These are phyloP conservation scores for Yamadazyma sp. DNA, from an alignment of 805 yeast species.

Conservation along the genomic window DNA sequence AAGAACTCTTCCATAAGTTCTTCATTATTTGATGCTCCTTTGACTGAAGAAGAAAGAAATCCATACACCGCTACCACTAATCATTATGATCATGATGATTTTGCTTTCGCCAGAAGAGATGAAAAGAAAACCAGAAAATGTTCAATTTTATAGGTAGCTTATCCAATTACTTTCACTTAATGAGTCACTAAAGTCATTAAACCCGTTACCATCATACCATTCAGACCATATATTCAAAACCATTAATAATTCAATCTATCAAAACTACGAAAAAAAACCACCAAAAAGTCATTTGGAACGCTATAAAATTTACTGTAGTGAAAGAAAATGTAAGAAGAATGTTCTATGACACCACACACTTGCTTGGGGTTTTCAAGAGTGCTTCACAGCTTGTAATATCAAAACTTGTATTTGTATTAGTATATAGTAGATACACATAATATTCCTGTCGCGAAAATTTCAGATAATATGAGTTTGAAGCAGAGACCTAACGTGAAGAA, in stretches of 20 bases:
- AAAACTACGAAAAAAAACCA: too few relatives aligned
- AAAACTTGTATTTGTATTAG: too few relatives aligned
- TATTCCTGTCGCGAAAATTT: too few relatives aligned
- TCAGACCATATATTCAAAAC: too few relatives aligned
- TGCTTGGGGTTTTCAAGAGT: too few relatives aligned
- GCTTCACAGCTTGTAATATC: too few relatives aligned
- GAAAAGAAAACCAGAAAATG: constrained; percentile 31
- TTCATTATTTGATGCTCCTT: constrained; percentile 37
- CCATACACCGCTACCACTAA: constrained; percentile 25
- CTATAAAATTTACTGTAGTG: too few relatives aligned
- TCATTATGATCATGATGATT: constrained; percentile 36
- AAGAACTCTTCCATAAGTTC: constrained; percentile 37
- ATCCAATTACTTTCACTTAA: not conserved
- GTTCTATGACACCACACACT: too few relatives aligned
- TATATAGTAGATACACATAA: too few relatives aligned
- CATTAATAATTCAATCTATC: too few relatives aligned
- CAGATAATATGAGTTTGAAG: not conserved
- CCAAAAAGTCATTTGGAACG: too few relatives aligned
- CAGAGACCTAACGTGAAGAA: not conserved
- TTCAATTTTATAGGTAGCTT: constrained; percentile 32
- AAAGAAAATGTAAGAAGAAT: too few relatives aligned
- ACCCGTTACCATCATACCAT: not conserved
- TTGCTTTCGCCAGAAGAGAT: constrained; percentile 36
- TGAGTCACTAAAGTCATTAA: not conserved
- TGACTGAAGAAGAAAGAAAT: constrained; percentile 38